Evolutionary conservation across 495 filamentous ascomycete species (phyloP).

Genomic region (Penicillium herquei): DNA sequence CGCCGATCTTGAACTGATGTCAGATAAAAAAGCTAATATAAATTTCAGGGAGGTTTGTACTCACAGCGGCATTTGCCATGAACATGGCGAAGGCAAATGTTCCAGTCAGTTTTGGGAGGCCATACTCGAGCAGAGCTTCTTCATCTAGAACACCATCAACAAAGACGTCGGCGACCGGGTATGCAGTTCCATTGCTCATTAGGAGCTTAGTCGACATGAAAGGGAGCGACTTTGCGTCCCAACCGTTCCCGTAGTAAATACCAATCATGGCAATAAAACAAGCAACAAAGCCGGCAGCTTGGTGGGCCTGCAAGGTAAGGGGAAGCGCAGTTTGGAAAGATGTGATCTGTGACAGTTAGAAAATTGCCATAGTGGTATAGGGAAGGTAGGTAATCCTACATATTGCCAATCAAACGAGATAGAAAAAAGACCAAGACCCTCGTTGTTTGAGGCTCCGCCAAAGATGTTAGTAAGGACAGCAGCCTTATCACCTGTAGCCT

Average conservation of each 20-base stretch:
- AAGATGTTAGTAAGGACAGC: conserved; percentile 44
- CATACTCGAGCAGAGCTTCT: conserved; percentile 27
- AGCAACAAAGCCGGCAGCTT: conserved; percentile 9
- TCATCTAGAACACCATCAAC: conserved; percentile 34
- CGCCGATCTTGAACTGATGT: conserved; percentile 27
- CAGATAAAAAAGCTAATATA: not conserved
- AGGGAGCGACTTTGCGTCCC: conserved; percentile 24
- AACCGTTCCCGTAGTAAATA: conserved; percentile 30
- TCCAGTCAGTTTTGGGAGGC: conserved; percentile 43
- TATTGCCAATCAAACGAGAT: conserved; percentile 59
- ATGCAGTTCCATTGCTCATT: conserved; percentile 16
- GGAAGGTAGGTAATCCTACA: conserved; percentile 21
- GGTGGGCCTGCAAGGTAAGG: conserved; percentile 23
- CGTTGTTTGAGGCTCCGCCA: conserved; percentile 54
- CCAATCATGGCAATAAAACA: conserved; percentile 26
- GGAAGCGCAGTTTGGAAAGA: conserved; percentile 35
- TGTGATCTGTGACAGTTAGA: conserved; percentile 27
- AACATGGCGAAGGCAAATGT: conserved; percentile 38
- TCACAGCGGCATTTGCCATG: conserved; percentile 34
- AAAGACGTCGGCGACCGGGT: conserved; percentile 33
- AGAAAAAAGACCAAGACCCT: conserved; percentile 46
- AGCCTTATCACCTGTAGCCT: conserved; percentile 29
- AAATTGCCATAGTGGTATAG: not conserved
- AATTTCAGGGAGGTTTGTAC: not conserved
- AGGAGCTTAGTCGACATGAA: conserved; percentile 29